Evolutionary conservation across 2,329 filamentous ascomycete species (phyloP), one percentile per base, ranked within the genome.

Genomic region (Penicillium olsonii): DNA sequence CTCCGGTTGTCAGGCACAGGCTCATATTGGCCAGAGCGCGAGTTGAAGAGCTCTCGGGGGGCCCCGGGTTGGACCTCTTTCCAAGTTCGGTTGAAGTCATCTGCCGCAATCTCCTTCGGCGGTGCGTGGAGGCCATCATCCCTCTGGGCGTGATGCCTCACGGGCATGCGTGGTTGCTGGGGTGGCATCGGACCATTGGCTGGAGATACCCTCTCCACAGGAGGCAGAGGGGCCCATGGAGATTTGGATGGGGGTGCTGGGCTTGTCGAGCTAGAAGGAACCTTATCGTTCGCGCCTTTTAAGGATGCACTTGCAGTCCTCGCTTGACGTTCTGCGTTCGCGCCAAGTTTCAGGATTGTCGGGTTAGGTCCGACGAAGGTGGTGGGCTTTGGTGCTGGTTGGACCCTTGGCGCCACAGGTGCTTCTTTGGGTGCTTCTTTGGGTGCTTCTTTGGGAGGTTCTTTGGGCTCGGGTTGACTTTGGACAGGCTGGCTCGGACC

Each of bases 11-110:
- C 90, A 44, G 82, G 77, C 3, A 92, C 92, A 14, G 92, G 91
- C 67, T 97, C 92, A 61, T 96, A 95, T 42, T 90, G 87, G 15
- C 92, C 92, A 45, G 90, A 96, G 47, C 95, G 88, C n/a, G 92
- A 95, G 68, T 97, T 96, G 74, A 85, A 97, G 0, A 97, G 77
- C 68, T 97, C 92, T 48, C 88, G 80, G 54, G 83, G 85, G 10
- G 80, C 78, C 48, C 81, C 78, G 0, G 76, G 66, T 29, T 79
- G 78, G 5, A 85, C 82, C 54, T 96, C 90, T 62, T 88, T 82
- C 86, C 89, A 95, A 27, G 87, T 84, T 54, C 94, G 83, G 67
- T 87, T 95, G 65, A 96, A 97, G 58, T 96, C 92, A 68, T 97
- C 94, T 0, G 92, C 88, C 5, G 91, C 90, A 55, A 96, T 95